Conservation (phyloP, 768 basidiomycete genomes). For the Coprinopsis cinerea region DNA sequence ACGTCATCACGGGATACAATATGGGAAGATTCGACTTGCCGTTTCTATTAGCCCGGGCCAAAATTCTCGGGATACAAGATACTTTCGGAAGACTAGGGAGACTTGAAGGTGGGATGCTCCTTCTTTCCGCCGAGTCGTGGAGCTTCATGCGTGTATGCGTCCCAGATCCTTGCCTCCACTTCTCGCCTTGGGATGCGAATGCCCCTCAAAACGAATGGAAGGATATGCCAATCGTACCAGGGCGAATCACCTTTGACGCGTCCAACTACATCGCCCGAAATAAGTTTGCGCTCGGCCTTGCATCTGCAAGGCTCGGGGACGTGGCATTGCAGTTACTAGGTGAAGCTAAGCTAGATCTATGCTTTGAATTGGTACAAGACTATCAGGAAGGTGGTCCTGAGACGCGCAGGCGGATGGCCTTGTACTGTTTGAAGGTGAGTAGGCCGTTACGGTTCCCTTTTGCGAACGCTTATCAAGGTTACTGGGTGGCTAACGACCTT, state of each 20-base stretch:
- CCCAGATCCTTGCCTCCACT: not conserved
- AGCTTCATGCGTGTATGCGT: not conserved
- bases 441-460: no score
- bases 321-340: conserved; percentile 68
- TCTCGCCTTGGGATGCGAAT: not conserved
- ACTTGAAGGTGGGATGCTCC: conserved; percentile 44
- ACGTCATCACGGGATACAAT: conserved; percentile 94
- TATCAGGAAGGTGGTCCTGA: conserved; percentile 89
- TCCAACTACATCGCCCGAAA: not conserved
- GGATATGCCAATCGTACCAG: not conserved
- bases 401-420: conserved; percentile 77
- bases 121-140: not conserved
- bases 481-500: not conserved
- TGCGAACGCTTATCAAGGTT: not conserved
- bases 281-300: not conserved
- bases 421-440: conserved; percentile 89
- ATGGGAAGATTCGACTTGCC: conserved; percentile 90
- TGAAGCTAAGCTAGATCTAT: conserved; percentile 94
- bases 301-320: not conserved
- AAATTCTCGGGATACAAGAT: conserved; percentile 53
- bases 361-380: conserved; percentile 88
- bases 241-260: not conserved
- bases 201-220: not conserved
- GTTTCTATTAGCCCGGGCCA: conserved; percentile 84
- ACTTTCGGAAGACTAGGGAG: conserved; percentile 70